Evolutionary conservation across 352 stramenopile genomes (phyloP).

Genomic region (Phytopythium aichiense): DNA sequence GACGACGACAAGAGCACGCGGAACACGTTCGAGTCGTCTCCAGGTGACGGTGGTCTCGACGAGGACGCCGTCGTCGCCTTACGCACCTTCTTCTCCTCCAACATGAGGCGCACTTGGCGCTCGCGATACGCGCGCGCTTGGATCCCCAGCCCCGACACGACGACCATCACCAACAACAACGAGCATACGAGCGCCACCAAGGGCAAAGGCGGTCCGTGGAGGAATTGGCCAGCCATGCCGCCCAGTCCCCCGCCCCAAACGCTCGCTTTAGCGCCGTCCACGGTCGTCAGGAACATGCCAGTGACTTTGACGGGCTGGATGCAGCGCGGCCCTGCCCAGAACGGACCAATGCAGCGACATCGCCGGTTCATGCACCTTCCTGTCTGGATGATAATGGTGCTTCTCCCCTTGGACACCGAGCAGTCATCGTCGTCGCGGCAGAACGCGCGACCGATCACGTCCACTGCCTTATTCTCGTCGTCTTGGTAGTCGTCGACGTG

Average conservation of each 20-base stretch:
- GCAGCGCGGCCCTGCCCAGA: conserved; percentile 5
- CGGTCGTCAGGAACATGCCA: conserved; percentile 2
- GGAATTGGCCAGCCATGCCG: neutral
- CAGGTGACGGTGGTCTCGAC: neutral
- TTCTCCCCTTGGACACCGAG: conserved; percentile 17
- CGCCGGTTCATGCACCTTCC: neutral
- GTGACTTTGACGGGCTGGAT: conserved; percentile 2
- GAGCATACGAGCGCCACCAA: neutral
- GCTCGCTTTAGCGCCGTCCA: neutral
- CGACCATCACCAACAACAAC: neutral
- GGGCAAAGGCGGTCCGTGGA: neutral
- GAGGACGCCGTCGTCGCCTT: neutral
- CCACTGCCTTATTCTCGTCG: conserved; percentile 43
- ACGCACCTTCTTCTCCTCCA: neutral
- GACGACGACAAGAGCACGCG: neutral
- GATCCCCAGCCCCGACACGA: neutral
- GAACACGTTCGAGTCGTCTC: neutral
- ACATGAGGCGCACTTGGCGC: neutral
- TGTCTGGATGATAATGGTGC: neutral
- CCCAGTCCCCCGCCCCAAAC: neutral
- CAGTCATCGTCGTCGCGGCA: conserved; percentile 59
- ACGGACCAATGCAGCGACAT: conserved; percentile 2
- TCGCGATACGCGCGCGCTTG: neutral
- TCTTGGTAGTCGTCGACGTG: conserved; percentile 78
- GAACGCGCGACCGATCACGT: conserved; percentile 61